Conservation (phyloP, 768 basidiomycete species). For the Tephrocybe sp. region DNA sequence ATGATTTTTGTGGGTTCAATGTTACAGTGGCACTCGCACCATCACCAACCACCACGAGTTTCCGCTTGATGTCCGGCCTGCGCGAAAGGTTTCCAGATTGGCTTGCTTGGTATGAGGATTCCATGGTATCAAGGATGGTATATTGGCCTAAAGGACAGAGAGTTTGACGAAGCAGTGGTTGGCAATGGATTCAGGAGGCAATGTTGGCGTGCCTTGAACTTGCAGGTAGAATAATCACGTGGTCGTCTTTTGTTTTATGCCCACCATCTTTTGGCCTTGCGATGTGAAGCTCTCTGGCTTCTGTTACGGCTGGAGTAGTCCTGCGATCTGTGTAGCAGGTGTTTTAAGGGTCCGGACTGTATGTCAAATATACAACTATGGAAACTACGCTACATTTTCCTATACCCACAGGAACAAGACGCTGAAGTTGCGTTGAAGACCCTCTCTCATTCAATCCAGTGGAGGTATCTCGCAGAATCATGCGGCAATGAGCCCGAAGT, state of each 20-base stretch:
- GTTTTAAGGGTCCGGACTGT: conserved; percentile 38
- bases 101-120: conserved; percentile 24
- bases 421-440: conserved; percentile 17
- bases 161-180: conserved; percentile 4
- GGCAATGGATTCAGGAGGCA: neutral
- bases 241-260: conserved; percentile 25
- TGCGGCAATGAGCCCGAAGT: conserved; percentile 33
- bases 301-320: conserved; percentile 59
- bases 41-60: conserved; percentile 87
- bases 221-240: conserved; percentile 23
- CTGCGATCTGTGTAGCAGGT: conserved; percentile 53
- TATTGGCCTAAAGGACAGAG: conserved; percentile 1
- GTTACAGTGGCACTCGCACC: conserved; percentile 45
- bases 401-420: conserved; percentile 14
- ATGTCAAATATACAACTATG: neutral
- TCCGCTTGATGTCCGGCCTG: conserved; percentile 81
- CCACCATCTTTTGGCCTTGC: conserved; percentile 59
- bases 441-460: conserved; percentile 23
- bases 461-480: conserved; percentile 24
- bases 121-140: conserved; percentile 23
- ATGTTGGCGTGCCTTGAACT: neutral
- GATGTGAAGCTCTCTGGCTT: conserved; percentile 47
- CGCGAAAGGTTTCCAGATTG: conserved; percentile 33
- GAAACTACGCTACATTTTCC: neutral
- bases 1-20: conserved; percentile 3